Conservation (phyloP, 768 basidiomycete genomes). For the Auricularia heimuer region DNA sequence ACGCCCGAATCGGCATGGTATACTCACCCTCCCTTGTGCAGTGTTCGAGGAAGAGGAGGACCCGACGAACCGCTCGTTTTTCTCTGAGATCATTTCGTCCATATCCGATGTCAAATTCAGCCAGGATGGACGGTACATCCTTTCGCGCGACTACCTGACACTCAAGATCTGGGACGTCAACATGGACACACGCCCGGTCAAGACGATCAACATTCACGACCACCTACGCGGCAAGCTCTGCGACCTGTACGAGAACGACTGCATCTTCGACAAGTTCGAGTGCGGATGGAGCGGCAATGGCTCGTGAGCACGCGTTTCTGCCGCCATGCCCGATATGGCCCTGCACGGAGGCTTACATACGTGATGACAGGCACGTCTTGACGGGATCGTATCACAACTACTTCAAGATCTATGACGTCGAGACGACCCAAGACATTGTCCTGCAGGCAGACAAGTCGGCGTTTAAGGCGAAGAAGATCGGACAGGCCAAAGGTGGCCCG, state of each 20-base stretch:
- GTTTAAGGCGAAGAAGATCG: slow-evolving; percentile 99
- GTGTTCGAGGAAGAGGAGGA: slow-evolving; percentile 99
- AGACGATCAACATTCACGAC: slow-evolving; percentile 98
- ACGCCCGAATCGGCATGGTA: not conserved
- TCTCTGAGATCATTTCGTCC: slow-evolving; percentile 98
- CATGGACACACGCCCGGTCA: slow-evolving; percentile 93
- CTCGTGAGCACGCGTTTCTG: slow-evolving; percentile 37
- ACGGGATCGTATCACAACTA: slow-evolving; percentile 99
- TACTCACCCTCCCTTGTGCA: slow-evolving; percentile 23
- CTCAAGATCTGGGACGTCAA: slow-evolving; percentile 99
- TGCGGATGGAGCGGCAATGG: slow-evolving; percentile 97
- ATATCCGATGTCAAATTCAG: slow-evolving; percentile 99
- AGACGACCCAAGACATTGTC: slow-evolving; percentile 79
- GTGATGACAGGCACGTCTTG: slow-evolving; percentile 65
- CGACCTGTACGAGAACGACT: slow-evolving; percentile 98
- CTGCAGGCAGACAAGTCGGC: slow-evolving; percentile 98
- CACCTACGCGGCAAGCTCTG: slow-evolving; percentile 95
- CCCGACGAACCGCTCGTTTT: slow-evolving; percentile 94
- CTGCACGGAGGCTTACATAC: slow-evolving; percentile 3
- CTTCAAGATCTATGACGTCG: slow-evolving; percentile 97
- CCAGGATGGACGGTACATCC: slow-evolving; percentile 91
- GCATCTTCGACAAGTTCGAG: slow-evolving; percentile 99
- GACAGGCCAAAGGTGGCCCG: slow-evolving; percentile 56
- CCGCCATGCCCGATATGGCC: slow-evolving; percentile 6
- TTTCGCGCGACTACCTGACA: slow-evolving; percentile 93